Percentiles rank a stretch among this genome's conserved stretches.
Evolutionary conservation across 75 land plant species (phyloP).

Genomic region (Sequoia sempervirens): DNA sequence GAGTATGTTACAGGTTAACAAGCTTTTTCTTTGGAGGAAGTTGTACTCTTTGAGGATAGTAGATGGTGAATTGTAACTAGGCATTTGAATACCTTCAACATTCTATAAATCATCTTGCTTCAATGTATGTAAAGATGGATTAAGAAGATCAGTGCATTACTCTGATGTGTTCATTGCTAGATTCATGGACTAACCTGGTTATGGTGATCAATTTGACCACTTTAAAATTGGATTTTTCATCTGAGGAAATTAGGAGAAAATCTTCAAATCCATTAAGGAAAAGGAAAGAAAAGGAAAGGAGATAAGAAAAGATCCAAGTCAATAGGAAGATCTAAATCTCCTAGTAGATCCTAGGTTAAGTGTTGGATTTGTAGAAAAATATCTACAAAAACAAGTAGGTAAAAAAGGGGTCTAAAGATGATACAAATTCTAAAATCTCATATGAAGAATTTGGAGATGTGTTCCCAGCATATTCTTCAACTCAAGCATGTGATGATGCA

Average conservation of each 20-base stretch:
- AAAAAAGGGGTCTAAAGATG: not conserved
- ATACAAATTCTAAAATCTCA: not conserved
- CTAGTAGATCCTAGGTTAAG: not conserved
- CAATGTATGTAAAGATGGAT: not conserved
- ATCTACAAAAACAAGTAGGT: not conserved
- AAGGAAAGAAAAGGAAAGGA: not conserved
- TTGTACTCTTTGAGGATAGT: too few species aligned
- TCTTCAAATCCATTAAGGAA: not conserved
- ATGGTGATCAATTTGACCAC: not conserved
- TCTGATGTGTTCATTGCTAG: not conserved
- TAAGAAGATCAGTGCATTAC: not conserved
- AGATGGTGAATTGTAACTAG: too few species aligned
- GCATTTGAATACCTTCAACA: too few species aligned
- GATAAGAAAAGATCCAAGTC: not conserved
- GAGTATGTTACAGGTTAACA: too few species aligned
- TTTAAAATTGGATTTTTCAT: not conserved
- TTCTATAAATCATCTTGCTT: too few species aligned
- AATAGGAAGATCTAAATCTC: not conserved
- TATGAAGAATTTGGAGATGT: not conserved
- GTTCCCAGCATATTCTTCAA: not conserved
- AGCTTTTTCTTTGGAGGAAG: not conserved
- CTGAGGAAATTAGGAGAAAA: not conserved
- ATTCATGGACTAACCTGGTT: not conserved
- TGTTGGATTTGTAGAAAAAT: not conserved
- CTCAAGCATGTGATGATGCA: not conserved